Percentiles rank a stretch among this genome's conserved stretches.
These are phyloP conservation scores for Penicillium tannophilum DNA, from an alignment of 495 filamentous ascomycete genomes.

Conservation along the genomic window DNA sequence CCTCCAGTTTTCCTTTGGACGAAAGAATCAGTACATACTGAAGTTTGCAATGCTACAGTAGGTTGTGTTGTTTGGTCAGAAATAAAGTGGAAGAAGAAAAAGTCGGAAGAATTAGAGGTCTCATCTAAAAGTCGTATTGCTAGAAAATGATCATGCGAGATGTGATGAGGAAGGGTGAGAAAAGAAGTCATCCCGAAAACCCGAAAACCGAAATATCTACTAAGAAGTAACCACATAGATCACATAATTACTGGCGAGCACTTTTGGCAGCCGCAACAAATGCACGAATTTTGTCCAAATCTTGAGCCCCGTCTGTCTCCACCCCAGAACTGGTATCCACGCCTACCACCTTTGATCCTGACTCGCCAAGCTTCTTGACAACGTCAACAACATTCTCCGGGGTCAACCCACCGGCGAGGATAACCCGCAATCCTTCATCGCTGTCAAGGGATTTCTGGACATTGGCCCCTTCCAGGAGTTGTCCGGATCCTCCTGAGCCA, in stretches of 20 bases:
- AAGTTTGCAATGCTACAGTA: background rate
- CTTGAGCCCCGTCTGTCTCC: constrained; percentile 80
- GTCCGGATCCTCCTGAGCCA: constrained; percentile 77
- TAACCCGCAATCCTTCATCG: constrained; percentile 65
- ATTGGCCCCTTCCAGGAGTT: constrained; percentile 65
- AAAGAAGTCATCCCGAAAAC: constrained; percentile 15
- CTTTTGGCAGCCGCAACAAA: constrained; percentile 78
- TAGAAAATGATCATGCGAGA: constrained; percentile 13
- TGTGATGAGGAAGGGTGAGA: constrained; percentile 11
- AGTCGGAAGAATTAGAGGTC: background rate
- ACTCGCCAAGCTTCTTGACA: constrained; percentile 57
- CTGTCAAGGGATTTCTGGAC: constrained; percentile 63
- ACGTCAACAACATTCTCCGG: constrained; percentile 70
- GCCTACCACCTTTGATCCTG: constrained; percentile 64
- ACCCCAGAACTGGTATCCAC: constrained; percentile 96
- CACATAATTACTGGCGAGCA: constrained; percentile 25
- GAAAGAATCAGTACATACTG: no score
- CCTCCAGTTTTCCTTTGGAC: no score
- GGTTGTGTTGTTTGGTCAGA: background rate
- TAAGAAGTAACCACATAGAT: background rate
- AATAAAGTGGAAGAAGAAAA: background rate
- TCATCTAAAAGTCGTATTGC: constrained; percentile 1
- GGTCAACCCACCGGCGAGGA: constrained; percentile 83
- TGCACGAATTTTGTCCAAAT: constrained; percentile 74
- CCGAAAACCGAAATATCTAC: background rate